Conservation (phyloP, 2,329 filamentous ascomycete species). For the Ilyonectria sp. region DNA sequence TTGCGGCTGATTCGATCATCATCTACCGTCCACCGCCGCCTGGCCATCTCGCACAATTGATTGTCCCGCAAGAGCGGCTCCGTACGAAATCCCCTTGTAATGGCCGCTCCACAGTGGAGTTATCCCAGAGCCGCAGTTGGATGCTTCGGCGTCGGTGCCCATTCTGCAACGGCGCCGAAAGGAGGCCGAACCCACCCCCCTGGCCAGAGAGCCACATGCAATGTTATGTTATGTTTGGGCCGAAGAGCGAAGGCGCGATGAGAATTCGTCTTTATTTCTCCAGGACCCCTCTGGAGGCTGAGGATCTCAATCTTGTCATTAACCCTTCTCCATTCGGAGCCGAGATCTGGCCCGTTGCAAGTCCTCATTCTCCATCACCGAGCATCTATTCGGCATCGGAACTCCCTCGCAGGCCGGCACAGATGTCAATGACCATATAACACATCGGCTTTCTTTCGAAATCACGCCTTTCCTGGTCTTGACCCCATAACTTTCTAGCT, state of each 20-base stretch:
- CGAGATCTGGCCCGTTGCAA: background rate
- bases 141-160: background rate
- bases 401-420: background rate
- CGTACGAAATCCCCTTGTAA: background rate
- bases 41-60: too few relatives aligned
- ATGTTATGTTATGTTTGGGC: background rate
- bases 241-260: conserved; percentile 14
- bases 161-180: background rate
- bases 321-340: conserved; percentile 9
- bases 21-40: too few relatives aligned
- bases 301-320: background rate
- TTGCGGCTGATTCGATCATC: too few relatives aligned
- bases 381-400: conserved; percentile 21
- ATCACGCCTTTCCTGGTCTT: too few relatives aligned
- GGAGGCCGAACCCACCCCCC: background rate
- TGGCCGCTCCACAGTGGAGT: conserved; percentile 2
- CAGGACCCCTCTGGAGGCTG: background rate
- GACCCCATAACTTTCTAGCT: conserved; percentile 8
- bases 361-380: background rate
- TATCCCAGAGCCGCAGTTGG: background rate
- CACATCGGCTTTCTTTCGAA: background rate
- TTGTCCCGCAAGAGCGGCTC: background rate
- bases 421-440: background rate
- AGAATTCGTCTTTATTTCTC: background rate
- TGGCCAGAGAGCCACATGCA: too few relatives aligned